phyloP scores from a whole-genome alignment of 495 filamentous ascomycete genomes.

The Aspergillus campestris region DNA sequence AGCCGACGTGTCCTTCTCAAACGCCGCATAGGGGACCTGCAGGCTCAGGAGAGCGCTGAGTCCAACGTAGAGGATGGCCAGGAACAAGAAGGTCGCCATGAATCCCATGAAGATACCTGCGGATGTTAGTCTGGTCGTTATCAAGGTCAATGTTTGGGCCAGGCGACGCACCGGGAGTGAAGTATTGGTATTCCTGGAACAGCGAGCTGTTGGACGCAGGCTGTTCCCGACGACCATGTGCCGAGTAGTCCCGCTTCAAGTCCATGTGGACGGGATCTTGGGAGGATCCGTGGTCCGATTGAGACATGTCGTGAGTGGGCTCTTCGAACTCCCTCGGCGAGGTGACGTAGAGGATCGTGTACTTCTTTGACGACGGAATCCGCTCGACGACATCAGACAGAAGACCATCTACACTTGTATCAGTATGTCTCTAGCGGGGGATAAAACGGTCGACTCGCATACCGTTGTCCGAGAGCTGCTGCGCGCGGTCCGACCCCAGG shows the following conservation, averaged over 20 bases:
- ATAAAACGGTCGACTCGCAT: slow-evolving; percentile 6
- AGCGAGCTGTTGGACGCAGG: slow-evolving; percentile 45
- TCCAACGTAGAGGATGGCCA: slow-evolving; percentile 69
- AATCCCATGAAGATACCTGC: slow-evolving; percentile 79
- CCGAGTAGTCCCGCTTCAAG: slow-evolving; percentile 48
- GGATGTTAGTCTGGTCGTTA: slow-evolving; percentile 5
- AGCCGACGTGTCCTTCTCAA: slow-evolving; percentile 91
- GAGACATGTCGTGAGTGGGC: slow-evolving; percentile 36
- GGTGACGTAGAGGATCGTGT: slow-evolving; percentile 57
- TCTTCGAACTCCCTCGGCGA: slow-evolving; percentile 35
- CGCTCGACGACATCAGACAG: slow-evolving; percentile 49
- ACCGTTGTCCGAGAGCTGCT: slow-evolving; percentile 44
- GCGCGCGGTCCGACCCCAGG: slow-evolving; percentile 24
- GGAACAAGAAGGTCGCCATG: slow-evolving; percentile 55
- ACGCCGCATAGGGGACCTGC: slow-evolving; percentile 84
- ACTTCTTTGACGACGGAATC: slow-evolving; percentile 46
- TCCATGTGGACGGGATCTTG: slow-evolving; percentile 46
- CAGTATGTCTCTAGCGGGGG: slow-evolving; percentile 2
- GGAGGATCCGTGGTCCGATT: slow-evolving; percentile 42
- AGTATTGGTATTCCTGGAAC: slow-evolving; percentile 88
- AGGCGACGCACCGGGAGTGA: slow-evolving; percentile 54
- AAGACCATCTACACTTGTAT: slow-evolving; percentile 43
- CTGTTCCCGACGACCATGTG: slow-evolving; percentile 17
- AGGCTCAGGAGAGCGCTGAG: slow-evolving; percentile 69
- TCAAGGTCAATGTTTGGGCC: no score